Base-by-base conservation (phyloP, 1,284 basidiomycete genomes). In the Leccinum griseonigrum region DNA sequence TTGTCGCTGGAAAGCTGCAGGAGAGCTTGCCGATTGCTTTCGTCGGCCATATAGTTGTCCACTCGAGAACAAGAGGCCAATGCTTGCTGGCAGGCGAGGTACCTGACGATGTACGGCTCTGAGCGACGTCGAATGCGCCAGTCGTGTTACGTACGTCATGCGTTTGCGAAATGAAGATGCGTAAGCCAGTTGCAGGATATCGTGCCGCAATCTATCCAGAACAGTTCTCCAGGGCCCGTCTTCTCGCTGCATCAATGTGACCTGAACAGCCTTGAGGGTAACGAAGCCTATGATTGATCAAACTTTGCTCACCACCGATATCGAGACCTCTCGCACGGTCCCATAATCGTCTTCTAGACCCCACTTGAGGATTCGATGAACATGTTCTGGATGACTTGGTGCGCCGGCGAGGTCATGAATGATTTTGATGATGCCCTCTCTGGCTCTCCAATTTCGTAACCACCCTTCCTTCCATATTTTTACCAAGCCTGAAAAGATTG, bases 271-370 rank as follows among this genome's bases (percentile, higher is more conserved):
- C 60, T 63, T 63, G 59, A 63, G n/a, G 43, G 13, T 7, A 28
- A 38, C 11, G 28, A 58, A 63, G 46, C 8, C n/a, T 13, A 32
- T 46, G 40, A 52, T 52, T 36, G 31, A 56, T 18, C n/a, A 62
- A 54, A 34, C 22, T 10, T 29, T 61, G 43, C 70, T 74, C 54
- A 74, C 69, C 63, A 60, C 67, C 51, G 63, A 83, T 26, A 94
- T 83, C 3, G 90, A 92, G 22, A 87, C 86, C 67, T 94, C 91
- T 58, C 96, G 81, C 6, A 98, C 93, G 31, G 91, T 88, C 36
- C 93, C 90, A 61, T 95, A 92, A 16, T 80, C 78, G 71, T 98
- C 96, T 63, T 87, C 83, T 43, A 98, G 77, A 1, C 89, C 91
- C 59, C 80, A 79, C 64, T 81, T 78, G 68, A 95, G 78, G 92